phyloP scores from a whole-genome alignment of 331 rosid genomes.

The Cydonia oblonga region DNA sequence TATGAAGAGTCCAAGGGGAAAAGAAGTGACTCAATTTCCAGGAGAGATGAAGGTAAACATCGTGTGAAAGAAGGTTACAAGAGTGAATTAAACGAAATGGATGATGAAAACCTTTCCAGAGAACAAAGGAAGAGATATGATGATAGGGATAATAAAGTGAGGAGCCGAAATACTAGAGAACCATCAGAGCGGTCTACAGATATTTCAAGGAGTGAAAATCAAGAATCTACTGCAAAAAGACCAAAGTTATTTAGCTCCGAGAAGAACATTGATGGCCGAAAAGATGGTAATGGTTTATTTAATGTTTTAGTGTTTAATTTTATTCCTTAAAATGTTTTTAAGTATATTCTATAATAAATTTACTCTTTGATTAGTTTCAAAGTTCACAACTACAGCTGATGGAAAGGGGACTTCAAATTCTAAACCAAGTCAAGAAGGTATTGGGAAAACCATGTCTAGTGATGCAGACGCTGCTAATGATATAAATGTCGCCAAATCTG shows the following conservation, averaged over 20 bases:
- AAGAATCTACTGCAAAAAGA: constrained; percentile 48
- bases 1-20: constrained; percentile 43
- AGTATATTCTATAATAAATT: not conserved
- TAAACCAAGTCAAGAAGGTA: constrained; percentile 42
- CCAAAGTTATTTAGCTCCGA: constrained; percentile 34
- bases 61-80: constrained; percentile 39
- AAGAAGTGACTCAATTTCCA: constrained; percentile 25
- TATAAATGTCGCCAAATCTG: constrained; percentile 67
- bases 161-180: constrained; percentile 31
- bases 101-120: constrained; percentile 24
- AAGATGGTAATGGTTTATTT: constrained; percentile 34
- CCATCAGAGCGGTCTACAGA: constrained; percentile 16
- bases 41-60: constrained; percentile 28
- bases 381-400: constrained; percentile 31
- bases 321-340: not conserved
- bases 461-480: constrained; percentile 43
- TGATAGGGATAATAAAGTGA: constrained; percentile 27
- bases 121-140: constrained; percentile 35
- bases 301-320: not conserved
- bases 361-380: constrained; percentile 9
- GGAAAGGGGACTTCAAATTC: constrained; percentile 39
- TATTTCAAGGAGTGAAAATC: constrained; percentile 25
- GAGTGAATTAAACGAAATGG: constrained; percentile 36
- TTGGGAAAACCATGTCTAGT: constrained; percentile 22
- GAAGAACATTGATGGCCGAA: constrained; percentile 30